Conservation (phyloP, 2,329 filamentous ascomycete genomes). For the Colletotrichum somersetense region DNA sequence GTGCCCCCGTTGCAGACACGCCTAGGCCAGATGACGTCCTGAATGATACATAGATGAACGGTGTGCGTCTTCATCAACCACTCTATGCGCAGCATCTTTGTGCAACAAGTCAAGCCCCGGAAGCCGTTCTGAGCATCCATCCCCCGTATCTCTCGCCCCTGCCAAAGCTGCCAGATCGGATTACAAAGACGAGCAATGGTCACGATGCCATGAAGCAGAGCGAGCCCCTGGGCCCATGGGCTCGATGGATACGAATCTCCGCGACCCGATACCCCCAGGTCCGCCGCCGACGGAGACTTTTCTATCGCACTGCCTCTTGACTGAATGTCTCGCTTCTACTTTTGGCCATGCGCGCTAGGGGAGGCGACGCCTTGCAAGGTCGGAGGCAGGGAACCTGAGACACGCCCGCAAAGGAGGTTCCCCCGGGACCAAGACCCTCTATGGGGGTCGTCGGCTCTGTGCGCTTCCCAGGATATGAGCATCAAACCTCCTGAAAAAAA, state of each 20-base stretch:
- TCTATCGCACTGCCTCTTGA: conserved; percentile 32
- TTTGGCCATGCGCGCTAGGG: conserved; percentile 35
- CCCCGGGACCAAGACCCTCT: conserved; percentile 23
- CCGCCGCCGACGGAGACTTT: conserved; percentile 37
- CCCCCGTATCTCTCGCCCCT: conserved; percentile 14
- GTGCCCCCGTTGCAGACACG: neutral
- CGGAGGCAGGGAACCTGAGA: conserved; percentile 38
- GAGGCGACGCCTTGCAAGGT: conserved; percentile 40
- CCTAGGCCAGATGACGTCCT: neutral
- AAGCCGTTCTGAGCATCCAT: conserved; percentile 22
- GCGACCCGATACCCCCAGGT: conserved; percentile 29
- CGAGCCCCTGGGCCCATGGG: neutral
- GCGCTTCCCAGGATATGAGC: conserved; percentile 34
- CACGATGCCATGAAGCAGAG: conserved; percentile 6
- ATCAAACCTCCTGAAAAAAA: conserved; percentile 40
- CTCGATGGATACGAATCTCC: conserved; percentile 29
- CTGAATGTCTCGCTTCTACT: conserved; percentile 12
- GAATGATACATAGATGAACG: neutral
- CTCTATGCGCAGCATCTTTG: conserved; percentile 21
- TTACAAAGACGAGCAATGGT: conserved; percentile 11
- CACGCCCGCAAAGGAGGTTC: conserved; percentile 29
- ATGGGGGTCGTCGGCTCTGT: conserved; percentile 35
- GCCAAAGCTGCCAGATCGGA: conserved; percentile 23
- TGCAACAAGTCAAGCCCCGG: neutral
- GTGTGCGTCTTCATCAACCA: conserved; percentile 28